phyloP scores from a whole-genome alignment of 2,329 filamentous ascomycete species.

The Colletotrichum euphorbiae region DNA sequence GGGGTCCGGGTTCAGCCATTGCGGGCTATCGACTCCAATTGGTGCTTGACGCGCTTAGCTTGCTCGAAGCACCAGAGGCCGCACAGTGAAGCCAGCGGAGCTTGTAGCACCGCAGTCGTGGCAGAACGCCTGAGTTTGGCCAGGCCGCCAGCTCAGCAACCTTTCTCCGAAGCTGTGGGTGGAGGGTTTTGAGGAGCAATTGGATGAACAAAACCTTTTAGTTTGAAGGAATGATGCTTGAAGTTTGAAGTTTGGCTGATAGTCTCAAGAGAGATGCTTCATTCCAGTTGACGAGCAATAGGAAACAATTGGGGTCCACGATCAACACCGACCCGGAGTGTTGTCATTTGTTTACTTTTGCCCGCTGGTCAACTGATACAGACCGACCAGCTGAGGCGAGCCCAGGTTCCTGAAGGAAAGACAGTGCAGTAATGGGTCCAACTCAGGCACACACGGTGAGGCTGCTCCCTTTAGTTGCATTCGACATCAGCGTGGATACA shows the following conservation, averaged over 20 bases:
- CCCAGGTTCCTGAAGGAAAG: not conserved
- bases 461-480: not conserved
- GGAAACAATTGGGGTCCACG: not conserved
- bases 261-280: not conserved
- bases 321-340: not conserved
- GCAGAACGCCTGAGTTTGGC: constrained; percentile 16
- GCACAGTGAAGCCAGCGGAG: constrained; percentile 21
- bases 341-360: constrained; percentile 6
- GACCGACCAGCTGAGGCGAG: not conserved
- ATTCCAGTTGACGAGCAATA: not conserved
- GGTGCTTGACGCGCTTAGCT: constrained; percentile 6
- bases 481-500: no score
- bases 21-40: constrained; percentile 22
- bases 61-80: not conserved
- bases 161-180: not conserved
- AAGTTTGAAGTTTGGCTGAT: not conserved
- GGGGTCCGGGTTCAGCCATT: constrained; percentile 47
- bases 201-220: constrained; percentile 10
- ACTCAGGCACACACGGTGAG: not conserved
- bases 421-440: not conserved
- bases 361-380: not conserved
- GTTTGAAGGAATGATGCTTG: not conserved
- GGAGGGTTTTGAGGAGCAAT: constrained; percentile 4
- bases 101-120: constrained; percentile 9
- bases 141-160: constrained; percentile 22